phyloP scores from a whole-genome alignment of 352 stramenopile species.

The Globisporangium yorkense region DNA sequence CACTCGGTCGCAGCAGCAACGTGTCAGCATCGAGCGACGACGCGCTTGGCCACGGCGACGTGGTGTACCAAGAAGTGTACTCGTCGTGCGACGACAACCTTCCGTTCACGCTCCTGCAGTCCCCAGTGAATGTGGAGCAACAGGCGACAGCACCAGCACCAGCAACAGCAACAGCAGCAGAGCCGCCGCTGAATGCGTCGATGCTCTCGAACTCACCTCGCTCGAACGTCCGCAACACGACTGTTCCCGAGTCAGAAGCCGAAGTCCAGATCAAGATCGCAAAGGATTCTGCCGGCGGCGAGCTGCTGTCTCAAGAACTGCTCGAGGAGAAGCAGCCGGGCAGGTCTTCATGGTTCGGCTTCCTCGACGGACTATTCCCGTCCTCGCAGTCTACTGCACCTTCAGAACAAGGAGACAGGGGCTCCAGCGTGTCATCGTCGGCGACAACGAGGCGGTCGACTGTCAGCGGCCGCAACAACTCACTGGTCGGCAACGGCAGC shows the following conservation, averaged over 20 bases:
- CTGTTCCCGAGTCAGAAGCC: slow-evolving; percentile 8
- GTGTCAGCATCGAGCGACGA: slow-evolving; percentile 21
- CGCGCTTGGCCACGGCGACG: slow-evolving; percentile 14
- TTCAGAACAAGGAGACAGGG: background rate
- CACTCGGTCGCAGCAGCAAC: slow-evolving; percentile 28
- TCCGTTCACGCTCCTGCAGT: slow-evolving; percentile 59
- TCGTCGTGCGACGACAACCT: slow-evolving; percentile 43
- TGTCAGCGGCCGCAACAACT: slow-evolving; percentile 3
- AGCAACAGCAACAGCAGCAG: background rate
- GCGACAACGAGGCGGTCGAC: slow-evolving; percentile 7
- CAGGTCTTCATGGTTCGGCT: slow-evolving; percentile 27
- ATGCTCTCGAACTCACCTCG: slow-evolving; percentile 6
- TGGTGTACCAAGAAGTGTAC: slow-evolving; percentile 49
- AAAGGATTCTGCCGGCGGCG: background rate
- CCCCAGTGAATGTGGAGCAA: slow-evolving; percentile 16
- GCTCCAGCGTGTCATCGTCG: background rate
- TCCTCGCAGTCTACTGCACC: background rate
- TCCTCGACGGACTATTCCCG: slow-evolving; percentile 49
- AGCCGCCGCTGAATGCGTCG: slow-evolving; percentile 5
- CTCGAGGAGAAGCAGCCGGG: slow-evolving; percentile 4
- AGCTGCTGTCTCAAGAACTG: background rate
- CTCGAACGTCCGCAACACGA: slow-evolving; percentile 3
- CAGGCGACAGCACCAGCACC: background rate
- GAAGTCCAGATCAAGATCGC: slow-evolving; percentile 10
- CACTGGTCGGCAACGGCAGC: background rate